Conservation (phyloP, 2,329 filamentous ascomycete species). For the Colletotrichum ledebouriae region DNA sequence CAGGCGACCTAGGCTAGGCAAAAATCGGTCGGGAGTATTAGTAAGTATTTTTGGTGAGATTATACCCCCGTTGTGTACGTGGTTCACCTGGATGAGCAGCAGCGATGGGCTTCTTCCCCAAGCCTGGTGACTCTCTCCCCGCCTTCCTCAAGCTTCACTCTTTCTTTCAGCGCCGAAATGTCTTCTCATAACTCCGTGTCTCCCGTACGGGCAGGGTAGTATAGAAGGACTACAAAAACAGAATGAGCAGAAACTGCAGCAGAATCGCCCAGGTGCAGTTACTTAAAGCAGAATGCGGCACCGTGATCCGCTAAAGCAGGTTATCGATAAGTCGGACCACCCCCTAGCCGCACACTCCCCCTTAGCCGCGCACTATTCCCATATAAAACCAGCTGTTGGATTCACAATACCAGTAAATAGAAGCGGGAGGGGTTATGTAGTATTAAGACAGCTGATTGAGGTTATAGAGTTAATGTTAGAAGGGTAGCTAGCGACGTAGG, state of each 20-base stretch:
- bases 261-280: constrained; percentile 23
- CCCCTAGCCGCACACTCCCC: too few species aligned
- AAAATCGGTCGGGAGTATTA: constrained; percentile 7
- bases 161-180: constrained; percentile 9
- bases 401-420: too few species aligned
- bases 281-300: constrained; percentile 2
- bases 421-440: too few species aligned
- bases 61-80: not conserved
- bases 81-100: constrained; percentile 22
- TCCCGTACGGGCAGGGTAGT: not conserved
- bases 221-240: constrained; percentile 9
- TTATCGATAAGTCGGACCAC: constrained; percentile 31
- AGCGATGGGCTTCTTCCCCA: not conserved
- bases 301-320: constrained; percentile 1
- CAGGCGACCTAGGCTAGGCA: not conserved
- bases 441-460: too few species aligned
- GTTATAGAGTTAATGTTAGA: too few species aligned
- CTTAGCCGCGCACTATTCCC: too few species aligned
- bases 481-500: too few species aligned
- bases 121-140: not conserved
- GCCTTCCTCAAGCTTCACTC: not conserved
- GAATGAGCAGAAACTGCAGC: constrained; percentile 23
- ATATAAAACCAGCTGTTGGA: too few species aligned
- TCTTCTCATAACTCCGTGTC: constrained; percentile 6
- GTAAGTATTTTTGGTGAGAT: constrained; percentile 31